Conservation (phyloP, 106 monocot genomes). For the Dendrobium officinale region DNA sequence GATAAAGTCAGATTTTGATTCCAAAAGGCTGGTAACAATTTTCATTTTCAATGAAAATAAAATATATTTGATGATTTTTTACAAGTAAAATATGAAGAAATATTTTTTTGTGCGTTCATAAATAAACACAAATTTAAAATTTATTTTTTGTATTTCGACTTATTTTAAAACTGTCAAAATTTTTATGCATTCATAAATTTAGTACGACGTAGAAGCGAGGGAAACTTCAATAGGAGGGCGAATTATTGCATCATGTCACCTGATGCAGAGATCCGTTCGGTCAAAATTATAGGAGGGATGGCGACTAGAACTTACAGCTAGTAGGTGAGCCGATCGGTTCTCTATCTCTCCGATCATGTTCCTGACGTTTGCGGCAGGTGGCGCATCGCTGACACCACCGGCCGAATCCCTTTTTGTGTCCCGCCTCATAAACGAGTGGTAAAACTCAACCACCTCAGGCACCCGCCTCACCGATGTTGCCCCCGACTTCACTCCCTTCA, state of each 20-base stretch:
- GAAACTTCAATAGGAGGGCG: slow-evolving; percentile 1
- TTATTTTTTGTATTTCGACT: too few relatives aligned
- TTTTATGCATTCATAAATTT: neutral
- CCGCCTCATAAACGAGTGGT: slow-evolving; percentile 88
- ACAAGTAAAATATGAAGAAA: too few relatives aligned
- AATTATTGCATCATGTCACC: too few relatives aligned
- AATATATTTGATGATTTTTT: too few relatives aligned
- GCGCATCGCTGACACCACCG: slow-evolving; percentile 25
- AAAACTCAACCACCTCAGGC: slow-evolving; percentile 98
- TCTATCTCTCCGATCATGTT: slow-evolving; percentile 99
- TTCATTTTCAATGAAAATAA: too few relatives aligned
- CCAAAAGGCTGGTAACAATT: too few relatives aligned
- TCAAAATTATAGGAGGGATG: too few relatives aligned
- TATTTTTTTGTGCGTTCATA: too few relatives aligned
- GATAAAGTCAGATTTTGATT: too few relatives aligned
- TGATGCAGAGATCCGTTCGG: too few relatives aligned
- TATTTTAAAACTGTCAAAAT: too few relatives aligned
- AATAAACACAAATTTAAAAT: too few relatives aligned
- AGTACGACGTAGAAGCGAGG: neutral
- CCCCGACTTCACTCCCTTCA: slow-evolving; percentile 18
- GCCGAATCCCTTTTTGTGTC: slow-evolving; percentile 65
- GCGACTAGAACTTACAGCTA: slow-evolving; percentile 56
- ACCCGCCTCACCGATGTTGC: slow-evolving; percentile 49
- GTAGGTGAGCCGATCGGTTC: slow-evolving; percentile 91
- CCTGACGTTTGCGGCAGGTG: slow-evolving; percentile 42